Evolutionary conservation across 176 grass and related monocot species (phyloP), one percentile per base, ranked within the genome.

Genomic region (Carex pumila): DNA sequence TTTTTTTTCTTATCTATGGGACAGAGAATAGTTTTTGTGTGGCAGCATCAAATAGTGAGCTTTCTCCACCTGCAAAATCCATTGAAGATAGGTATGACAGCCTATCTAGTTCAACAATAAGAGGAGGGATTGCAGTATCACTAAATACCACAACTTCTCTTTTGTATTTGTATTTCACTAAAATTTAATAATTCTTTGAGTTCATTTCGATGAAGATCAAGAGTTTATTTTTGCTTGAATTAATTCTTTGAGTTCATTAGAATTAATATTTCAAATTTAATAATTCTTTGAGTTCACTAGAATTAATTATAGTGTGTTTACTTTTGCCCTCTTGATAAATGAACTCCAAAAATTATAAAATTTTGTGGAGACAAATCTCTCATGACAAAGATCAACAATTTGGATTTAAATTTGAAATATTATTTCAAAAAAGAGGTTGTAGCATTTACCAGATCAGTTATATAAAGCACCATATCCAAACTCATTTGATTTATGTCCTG

Each of bases 41-140:
- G n/a, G 61, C 2, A 13, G 14, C 61, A 82, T 67, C 25, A 66
- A 30, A 6, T 29, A 22, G 45, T 9, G 3, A 65, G 34, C 61
- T 65, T 49, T 65, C 80, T 81, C 6, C 79, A 79, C 36, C 25
- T 80, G 71, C 84, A 80, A 76, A 91, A 30, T 29, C 3, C 18
- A 81, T 79, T 91, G 85, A 88, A 62, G 37, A 79, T 61, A 87
- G 91, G 91, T 94, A 90, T 61, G 37, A 1, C n/a, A 18, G 61
- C 83, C 63, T 39, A 53, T 47, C 49, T 54, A 62, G 73, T 50
- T 68, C 29, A 61, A 70, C 55, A 59, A 80, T 17, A 36, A 69
- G 32, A 70, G 66, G 34, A 18, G 67, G 18, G 36, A 37, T 70
- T 17, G 17, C 36, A 37, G 67, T 43, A 17, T n/a, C 67, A 43